A percentile compares a stretch with the other conserved stretches of the same genome.
Conservation (phyloP, 306 rosid genomes). For the Mucuna pruriens region DNA sequence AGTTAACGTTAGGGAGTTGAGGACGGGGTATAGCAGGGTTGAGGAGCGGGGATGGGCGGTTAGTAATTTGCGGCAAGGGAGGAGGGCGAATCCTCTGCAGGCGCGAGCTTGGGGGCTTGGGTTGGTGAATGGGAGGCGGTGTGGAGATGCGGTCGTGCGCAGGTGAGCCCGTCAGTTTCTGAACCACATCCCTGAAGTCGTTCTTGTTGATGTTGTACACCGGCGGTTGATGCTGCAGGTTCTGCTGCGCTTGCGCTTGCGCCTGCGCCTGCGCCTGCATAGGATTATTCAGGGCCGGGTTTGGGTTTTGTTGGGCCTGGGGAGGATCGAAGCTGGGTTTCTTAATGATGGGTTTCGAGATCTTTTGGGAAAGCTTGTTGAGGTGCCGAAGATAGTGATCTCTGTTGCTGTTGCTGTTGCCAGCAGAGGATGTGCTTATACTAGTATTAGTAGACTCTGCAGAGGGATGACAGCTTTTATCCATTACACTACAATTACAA, state of each 20-base stretch:
- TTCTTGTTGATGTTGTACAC: slow-evolving; percentile 96
- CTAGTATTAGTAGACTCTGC: slow-evolving; percentile 34
- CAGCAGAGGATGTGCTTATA: not conserved
- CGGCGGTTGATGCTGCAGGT: slow-evolving; percentile 87
- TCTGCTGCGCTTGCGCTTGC: slow-evolving; percentile 40
- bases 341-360: slow-evolving; percentile 70
- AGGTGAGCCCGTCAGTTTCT: slow-evolving; percentile 96
- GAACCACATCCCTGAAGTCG: slow-evolving; percentile 94
- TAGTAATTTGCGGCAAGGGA: slow-evolving; percentile 71
- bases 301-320: not conserved
- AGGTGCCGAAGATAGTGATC: slow-evolving; percentile 77
- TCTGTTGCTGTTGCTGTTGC: not conserved
- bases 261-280: not conserved
- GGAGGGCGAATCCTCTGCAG: slow-evolving; percentile 97
- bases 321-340: slow-evolving; percentile 55
- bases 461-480: slow-evolving; percentile 51
- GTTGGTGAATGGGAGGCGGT: slow-evolving; percentile 83
- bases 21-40: slow-evolving; percentile 42
- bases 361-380: slow-evolving; percentile 93
- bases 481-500: slow-evolving; percentile 28
- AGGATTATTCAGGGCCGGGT: not conserved
- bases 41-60: slow-evolving; percentile 67
- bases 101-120: slow-evolving; percentile 83
- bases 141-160: slow-evolving; percentile 80
- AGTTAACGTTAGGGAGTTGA: slow-evolving; percentile 26